Evolutionary conservation across 768 basidiomycete species (phyloP), one percentile per base, ranked within the genome.

Genomic region (Amanita polypyramis): DNA sequence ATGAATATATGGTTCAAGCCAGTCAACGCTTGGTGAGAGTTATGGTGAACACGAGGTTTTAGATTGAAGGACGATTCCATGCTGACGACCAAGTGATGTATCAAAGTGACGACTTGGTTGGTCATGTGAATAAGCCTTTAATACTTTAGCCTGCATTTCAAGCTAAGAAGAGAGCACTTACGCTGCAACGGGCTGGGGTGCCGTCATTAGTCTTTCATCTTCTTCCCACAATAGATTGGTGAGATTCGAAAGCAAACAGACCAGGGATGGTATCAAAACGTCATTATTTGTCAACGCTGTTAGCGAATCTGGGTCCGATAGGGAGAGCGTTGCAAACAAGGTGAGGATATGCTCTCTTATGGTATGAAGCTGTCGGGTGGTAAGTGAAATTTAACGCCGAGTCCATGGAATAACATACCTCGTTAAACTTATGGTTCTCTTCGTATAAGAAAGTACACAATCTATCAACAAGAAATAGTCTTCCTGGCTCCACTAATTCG

Each of bases 1-100:
- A 80, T 76, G 57, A 88, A 89, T 58, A 80, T 71, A 54, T 91
- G 80, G 10, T 69, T 69, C 21, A 85, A 62, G 27, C 79, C 80
- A 54, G 75, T 79, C 58, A 82, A 82, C 23, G 69, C 66, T 27
- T 77, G 73, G 40, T 65, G 64, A 10, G 74, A 66, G 12, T 79
- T 75, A 35, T 70, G 66, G 48, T 75, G 74, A 25, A 90, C 70
- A 58, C 77, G 77, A 32, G 71, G 68, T 34, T 77, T 74, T 45
- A 89, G 63, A 58, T 77, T 73, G 40, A 76, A 59, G 9, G 64
- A 61, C 10, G 76, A 62, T 5, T 73, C 70, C 20, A 66, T 59
- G 27, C 66, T 64, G 51, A 78, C 75, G 33, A 86, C 69, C 5
- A 90, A 66, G 53, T 80, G 70, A 56, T 89, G 75, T 7, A 90